phyloP scores from a whole-genome alignment of 2,329 filamentous ascomycete species.

The Stachybotrys chlorohalonatus region DNA sequence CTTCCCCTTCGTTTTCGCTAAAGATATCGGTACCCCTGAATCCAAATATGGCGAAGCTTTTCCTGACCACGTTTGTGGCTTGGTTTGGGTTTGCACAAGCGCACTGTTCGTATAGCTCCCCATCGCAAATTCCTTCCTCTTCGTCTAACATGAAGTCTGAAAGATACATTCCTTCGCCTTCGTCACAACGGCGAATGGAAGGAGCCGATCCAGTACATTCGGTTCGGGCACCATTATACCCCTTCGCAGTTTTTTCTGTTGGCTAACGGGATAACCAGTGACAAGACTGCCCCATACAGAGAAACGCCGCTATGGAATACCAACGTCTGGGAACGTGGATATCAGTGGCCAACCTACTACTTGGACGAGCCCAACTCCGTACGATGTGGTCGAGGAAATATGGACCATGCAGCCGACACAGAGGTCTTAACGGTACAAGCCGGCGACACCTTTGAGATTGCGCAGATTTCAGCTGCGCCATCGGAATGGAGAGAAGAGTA shows the following conservation, averaged over 20 bases:
- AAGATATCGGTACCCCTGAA: too few species aligned
- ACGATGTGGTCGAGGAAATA: not conserved
- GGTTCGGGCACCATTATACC: not conserved
- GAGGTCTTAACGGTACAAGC: not conserved
- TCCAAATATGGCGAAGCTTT: too few species aligned
- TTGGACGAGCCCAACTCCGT: not conserved
- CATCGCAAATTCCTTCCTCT: too few species aligned
- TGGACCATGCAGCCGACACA: not conserved
- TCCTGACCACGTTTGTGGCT: too few species aligned
- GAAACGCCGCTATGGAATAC: not conserved
- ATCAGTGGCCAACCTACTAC: not conserved
- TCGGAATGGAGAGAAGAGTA: not conserved
- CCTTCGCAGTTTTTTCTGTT: not conserved
- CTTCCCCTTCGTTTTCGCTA: too few species aligned
- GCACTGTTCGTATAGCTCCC: too few species aligned
- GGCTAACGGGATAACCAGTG: not conserved
- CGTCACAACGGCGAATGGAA: not conserved
- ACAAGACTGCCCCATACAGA: not conserved
- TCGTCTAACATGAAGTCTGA: too few species aligned
- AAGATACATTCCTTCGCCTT: not conserved
- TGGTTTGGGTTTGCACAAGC: too few species aligned
- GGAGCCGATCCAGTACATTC: not conserved
- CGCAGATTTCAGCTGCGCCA: not conserved
- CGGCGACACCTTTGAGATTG: not conserved
- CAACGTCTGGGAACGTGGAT: not conserved